Base-by-base conservation (phyloP, 495 filamentous ascomycete species). In the Copromyces sp. region DNA sequence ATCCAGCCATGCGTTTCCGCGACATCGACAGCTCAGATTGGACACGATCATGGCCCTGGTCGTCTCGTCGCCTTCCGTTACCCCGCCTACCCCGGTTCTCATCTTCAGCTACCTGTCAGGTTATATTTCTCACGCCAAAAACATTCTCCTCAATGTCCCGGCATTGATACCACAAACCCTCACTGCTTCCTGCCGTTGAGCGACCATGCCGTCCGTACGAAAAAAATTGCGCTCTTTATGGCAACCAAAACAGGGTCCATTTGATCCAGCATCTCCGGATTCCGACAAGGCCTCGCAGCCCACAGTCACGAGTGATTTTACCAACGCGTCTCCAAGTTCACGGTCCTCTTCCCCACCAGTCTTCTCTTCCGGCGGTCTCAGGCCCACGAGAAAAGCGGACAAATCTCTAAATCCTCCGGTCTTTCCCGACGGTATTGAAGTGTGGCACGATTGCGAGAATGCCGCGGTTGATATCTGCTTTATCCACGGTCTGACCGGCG, bases 401-500 rank as follows among this genome's bases (percentile, higher is more conserved):
- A 44, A 44, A n/a, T 44, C 42, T 44, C 42, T 44, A 16, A 16
- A 5, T 44, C 42, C 42, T 44, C 42, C 42, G n/a, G 6, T 7
- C 1, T 75, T 75, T 45, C 71, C 73, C 12, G 73, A 75, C 24
- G 74, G 75, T 37, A 11, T 77, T 4, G 75, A 74, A 69, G 68
- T 74, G 68, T 39, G 70, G 32, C 69, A 74, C 70, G 72, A 74
- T 69, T 69, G 74, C 72, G 68, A 69, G 53, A 73, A 74, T 32
- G 75, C 76, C 32, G 20, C 16, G 4, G 65, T 73, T 61, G 77
- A 76, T 47, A 72, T 80, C 70, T 76, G 78, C 73, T 81, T 79
- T 39, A 53, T 81, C 65, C 79, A 81, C 59, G 79, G 79, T 29
- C 75, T 81, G 24, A 77, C 72, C 32, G 79, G 79, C 24, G 70